Base-by-base conservation (phyloP, 805 yeast species). In the Isabelozyma rhagii region DNA sequence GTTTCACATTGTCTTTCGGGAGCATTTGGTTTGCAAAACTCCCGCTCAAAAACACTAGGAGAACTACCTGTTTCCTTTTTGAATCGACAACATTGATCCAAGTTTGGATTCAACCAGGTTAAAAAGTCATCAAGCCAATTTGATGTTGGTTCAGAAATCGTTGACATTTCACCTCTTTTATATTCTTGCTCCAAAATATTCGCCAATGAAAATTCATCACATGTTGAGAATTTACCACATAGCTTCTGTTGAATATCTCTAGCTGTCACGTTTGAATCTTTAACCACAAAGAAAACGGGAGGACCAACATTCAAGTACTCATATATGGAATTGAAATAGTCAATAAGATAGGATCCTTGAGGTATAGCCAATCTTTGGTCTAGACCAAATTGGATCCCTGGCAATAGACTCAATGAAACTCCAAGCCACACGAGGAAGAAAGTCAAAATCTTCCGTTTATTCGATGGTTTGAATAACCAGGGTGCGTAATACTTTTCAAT, bases 121-220 rank as follows among this genome's bases (percentile, higher is more conserved):
- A 93, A 74, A 60, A 82, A 93, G 62, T 94, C 97, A 67, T 93
- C 99, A 46, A 92, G 71, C 98, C 98, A 93, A 56, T 87, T 87
- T 0, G 97, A 85, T 1, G 89, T 80, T 0, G 98, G 97, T 43
- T 89, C 94, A 1, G 81, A 78, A 34, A 93, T 77, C 3, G 87
- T 84, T 1, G 93, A 85, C 9, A 72, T 58, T 2, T 79, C 71
- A 0, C 85, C 74, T 36, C 97, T 72, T 52, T 83, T 82, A 49
- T 87, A 79, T 61, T 93, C 99, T 63, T 90, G 92, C 57, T 91
- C 96, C 41, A 93, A 64, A 7, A 92, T 75, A 59, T 91, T 94
- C 1, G 87, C 83, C 41, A 93, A 63, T 0, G 97, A 93, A 57
- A 72, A 82, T 56, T 86, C 83, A 42, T 88, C 79, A 64, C 99